Evolutionary conservation across 2,329 filamentous ascomycete species (phyloP).

Genomic region (Alternaria atra): DNA sequence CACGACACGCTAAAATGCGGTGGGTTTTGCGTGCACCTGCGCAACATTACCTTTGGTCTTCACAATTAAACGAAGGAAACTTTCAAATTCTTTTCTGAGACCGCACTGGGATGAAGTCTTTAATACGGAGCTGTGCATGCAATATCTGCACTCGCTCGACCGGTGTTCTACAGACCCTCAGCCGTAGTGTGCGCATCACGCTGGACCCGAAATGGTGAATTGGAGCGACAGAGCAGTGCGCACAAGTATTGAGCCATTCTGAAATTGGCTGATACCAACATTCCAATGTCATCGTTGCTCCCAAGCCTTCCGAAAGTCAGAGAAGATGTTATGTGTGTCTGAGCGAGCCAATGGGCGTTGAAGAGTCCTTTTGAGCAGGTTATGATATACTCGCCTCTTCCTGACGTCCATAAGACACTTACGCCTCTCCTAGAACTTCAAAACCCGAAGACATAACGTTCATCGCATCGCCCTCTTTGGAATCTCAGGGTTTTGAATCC

Average conservation of each 20-base stretch:
- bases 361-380: neutral
- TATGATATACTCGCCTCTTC: constrained; percentile 40
- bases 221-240: too few relatives aligned
- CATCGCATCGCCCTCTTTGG: neutral
- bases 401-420: constrained; percentile 57
- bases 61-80: neutral
- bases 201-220: too few relatives aligned
- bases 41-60: neutral
- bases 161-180: too few relatives aligned
- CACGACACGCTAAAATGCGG: neutral
- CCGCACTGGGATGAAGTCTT: neutral
- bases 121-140: neutral
- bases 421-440: constrained; percentile 27
- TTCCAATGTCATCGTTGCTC: neutral
- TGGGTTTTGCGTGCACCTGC: neutral
- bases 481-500: too few relatives aligned
- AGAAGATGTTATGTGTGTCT: neutral
- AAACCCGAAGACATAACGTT: neutral
- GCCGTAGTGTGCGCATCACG: too few relatives aligned
- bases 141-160: too few relatives aligned
- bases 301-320: too few relatives aligned
- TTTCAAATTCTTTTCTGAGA: neutral
- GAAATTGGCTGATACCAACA: neutral
- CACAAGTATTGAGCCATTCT: too few relatives aligned
- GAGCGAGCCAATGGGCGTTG: neutral